These are phyloP conservation scores for Globisporangium parvum DNA, from an alignment of 352 stramenopile genomes.

Conservation along the genomic window DNA sequence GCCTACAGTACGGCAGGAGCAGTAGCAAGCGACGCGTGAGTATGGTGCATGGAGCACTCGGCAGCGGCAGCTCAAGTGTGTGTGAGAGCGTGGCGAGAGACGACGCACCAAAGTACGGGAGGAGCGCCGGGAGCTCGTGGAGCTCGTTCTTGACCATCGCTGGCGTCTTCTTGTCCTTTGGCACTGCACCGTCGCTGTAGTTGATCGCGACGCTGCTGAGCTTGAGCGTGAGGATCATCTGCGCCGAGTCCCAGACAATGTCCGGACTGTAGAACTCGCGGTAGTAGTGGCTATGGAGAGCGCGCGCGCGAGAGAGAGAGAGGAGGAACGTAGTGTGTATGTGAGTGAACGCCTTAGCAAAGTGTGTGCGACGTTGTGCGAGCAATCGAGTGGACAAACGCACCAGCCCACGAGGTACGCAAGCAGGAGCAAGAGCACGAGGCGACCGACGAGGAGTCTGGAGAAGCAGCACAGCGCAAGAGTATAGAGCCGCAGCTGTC, in stretches of 20 bases:
- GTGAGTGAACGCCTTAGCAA: not conserved
- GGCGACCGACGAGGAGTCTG: constrained; percentile 58
- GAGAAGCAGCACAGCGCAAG: not conserved
- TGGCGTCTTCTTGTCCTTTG: constrained; percentile 70
- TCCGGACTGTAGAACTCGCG: constrained; percentile 75
- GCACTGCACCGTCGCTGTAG: constrained; percentile 68
- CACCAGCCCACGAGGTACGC: constrained; percentile 66
- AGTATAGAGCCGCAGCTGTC: not conserved
- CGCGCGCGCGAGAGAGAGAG: not conserved
- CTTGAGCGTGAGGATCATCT: constrained; percentile 86
- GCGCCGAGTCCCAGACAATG: constrained; percentile 80
- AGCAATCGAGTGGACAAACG: not conserved
- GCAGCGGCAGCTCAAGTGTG: not conserved
- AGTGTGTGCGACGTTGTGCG: not conserved
- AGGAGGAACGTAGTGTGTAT: not conserved
- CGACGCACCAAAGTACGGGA: constrained; percentile 67
- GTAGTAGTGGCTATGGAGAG: constrained; percentile 63
- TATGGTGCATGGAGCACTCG: not conserved
- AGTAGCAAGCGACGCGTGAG: not conserved
- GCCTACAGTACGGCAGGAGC: constrained; percentile 20
- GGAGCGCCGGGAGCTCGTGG: constrained; percentile 42
- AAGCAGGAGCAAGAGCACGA: constrained; percentile 56
- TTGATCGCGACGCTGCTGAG: constrained; percentile 75
- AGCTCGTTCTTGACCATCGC: constrained; percentile 75
- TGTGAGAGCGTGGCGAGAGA: too few relatives aligned